Conservation (phyloP, 2,329 filamentous ascomycete genomes). For the Alternaria burnsii region DNA sequence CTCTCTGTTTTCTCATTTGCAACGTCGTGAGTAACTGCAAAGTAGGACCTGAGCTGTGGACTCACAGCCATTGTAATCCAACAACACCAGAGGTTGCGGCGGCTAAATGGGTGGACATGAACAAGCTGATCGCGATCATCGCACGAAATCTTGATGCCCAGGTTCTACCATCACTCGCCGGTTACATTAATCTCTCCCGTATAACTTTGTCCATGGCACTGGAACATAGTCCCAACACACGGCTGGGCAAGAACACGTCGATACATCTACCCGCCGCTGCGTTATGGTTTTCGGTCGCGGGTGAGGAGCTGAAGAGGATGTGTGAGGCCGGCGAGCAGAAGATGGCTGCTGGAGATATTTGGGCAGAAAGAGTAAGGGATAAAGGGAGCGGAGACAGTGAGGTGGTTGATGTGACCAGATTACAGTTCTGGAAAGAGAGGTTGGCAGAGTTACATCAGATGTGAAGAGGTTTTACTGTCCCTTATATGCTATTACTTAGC, state of each 20-base stretch:
- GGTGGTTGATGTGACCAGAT: not conserved
- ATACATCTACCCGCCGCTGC: not conserved
- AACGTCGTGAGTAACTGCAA: not conserved
- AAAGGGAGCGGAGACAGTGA: not conserved
- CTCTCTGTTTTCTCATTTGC: not conserved
- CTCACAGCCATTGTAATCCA: not conserved
- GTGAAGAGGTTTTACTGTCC: too few species aligned
- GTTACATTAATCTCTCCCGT: not conserved
- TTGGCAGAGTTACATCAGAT: not conserved
- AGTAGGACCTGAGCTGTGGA: not conserved
- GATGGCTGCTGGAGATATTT: not conserved
- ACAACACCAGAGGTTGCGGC: not conserved
- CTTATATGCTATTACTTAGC: not conserved
- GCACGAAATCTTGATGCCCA: not conserved
- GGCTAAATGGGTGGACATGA: not conserved
- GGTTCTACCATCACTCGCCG: not conserved
- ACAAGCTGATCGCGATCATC: not conserved
- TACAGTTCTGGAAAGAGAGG: conserved; percentile 2
- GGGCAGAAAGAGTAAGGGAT: not conserved
- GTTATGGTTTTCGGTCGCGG: not conserved
- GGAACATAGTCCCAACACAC: not conserved
- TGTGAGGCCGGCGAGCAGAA: not conserved
- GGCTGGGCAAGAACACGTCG: not conserved
- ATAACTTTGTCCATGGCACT: not conserved
- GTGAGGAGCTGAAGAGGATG: not conserved